These are phyloP conservation scores for Hortiboletus rubellus DNA, from an alignment of 1,284 basidiomycete species.

Conservation along the genomic window DNA sequence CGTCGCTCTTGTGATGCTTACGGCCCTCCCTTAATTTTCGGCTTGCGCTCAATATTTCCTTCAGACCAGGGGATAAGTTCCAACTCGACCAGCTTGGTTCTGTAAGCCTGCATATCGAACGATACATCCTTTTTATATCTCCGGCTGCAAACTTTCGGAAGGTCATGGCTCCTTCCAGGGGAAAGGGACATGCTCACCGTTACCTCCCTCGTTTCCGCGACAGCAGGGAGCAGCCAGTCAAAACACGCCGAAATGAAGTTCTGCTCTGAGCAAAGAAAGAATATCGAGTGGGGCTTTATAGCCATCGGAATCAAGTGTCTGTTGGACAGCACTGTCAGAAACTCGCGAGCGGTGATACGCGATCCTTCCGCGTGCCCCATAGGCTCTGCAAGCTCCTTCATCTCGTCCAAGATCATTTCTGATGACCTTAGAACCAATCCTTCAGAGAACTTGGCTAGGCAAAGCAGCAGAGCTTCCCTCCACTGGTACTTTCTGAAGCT, in stretches of 20 bases:
- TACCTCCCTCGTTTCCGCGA: background rate
- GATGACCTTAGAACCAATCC: background rate
- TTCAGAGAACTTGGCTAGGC: background rate
- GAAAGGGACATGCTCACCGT: background rate
- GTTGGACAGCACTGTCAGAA: background rate
- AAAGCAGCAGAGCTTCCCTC: constrained; percentile 3
- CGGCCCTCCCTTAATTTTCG: background rate
- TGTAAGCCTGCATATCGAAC: background rate
- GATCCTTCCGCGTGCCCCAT: background rate
- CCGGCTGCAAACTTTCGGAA: background rate
- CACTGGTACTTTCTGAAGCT: constrained; percentile 18
- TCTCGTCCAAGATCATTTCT: background rate
- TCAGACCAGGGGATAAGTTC: background rate
- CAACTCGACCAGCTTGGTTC: background rate
- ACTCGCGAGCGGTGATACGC: fast-evolving
- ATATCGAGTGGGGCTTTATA: constrained; percentile 12
- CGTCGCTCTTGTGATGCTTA: background rate
- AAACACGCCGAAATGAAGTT: constrained; percentile 11
- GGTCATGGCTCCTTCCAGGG: background rate
- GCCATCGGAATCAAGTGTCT: background rate
- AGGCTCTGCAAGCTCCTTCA: background rate
- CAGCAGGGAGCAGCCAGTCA: constrained; percentile 1
- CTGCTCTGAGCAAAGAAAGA: constrained; percentile 12
- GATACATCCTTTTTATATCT: background rate
- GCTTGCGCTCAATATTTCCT: background rate